Evolutionary conservation across 1,139 yeast genomes (phyloP), one percentile per base, ranked within the genome.

Genomic region (Saccharomyces hybrid): DNA sequence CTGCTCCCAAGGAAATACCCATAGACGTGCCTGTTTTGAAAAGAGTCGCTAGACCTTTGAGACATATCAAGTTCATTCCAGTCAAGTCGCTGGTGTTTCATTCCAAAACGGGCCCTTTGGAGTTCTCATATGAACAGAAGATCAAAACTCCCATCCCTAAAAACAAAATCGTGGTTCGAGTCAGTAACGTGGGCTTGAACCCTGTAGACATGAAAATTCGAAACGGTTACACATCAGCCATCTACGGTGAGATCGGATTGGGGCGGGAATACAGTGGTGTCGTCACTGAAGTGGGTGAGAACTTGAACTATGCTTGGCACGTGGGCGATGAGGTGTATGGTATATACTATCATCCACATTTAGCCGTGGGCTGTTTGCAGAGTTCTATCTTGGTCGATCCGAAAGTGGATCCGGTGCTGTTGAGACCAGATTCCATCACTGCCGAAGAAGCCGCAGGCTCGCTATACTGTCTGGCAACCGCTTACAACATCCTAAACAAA

Each of bases 251-350:
- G 42, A 78, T 80, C 54, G 89, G 88, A 7, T 64, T 84, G 31
- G 91, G 93, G 3, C 74, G 81, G 56, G 96, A 88, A 63, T 87
- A 79, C 62, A 70, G 86, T 9, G 96, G 96, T 41, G 73, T 73
- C 1, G 75, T 88, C 38, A 78, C 77, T 1, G 76, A 81, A 41
- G 81, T 84, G 50, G 95, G 95, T 8, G 67, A 70, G 0, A 66
- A 69, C 5, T 69, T 78, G 9, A 63, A 63, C 23, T 61, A 64
- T 2, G 65, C 70, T 11, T 78, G 79, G 68, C 69, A 73, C 28
- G 78, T 71, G 4, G 93, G 91, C 38, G 93, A 86, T 62, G 75
- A 77, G 42, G 85, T 86, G 1, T 79, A 79, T 63, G 96, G 95
- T 8, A 64, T 78, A 26, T 73, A 70, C 57, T 70, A 74, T 58